A percentile compares a stretch with the other conserved stretches of the same genome.
These are phyloP conservation scores for Leptographium radiaticola DNA, from an alignment of 2,329 filamentous ascomycete genomes.

Conservation along the genomic window DNA sequence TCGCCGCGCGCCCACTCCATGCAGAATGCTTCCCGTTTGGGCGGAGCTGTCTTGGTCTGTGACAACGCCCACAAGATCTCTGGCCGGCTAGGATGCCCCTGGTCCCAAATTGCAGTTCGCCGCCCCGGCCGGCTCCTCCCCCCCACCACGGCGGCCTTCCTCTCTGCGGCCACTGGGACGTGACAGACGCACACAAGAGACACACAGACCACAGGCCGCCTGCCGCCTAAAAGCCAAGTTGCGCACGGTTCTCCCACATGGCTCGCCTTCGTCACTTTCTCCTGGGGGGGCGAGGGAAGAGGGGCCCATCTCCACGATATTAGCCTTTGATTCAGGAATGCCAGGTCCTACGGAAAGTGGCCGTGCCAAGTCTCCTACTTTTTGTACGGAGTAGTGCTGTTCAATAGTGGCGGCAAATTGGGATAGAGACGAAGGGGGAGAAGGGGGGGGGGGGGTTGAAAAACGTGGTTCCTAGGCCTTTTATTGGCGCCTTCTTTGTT, in stretches of 20 bases:
- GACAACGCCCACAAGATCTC: neutral
- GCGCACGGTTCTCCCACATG: neutral
- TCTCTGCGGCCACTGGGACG: too few relatives aligned
- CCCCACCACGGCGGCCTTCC: too few relatives aligned
- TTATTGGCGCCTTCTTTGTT: neutral
- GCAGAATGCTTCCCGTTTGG: neutral
- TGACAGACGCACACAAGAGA: too few relatives aligned
- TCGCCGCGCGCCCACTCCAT: too few relatives aligned
- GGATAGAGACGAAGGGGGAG: neutral
- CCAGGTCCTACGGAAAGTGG: neutral
- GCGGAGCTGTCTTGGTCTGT: neutral
- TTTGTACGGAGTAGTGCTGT: neutral
- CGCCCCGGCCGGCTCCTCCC: neutral
- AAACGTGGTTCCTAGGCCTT: neutral
- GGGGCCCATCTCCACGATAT: slow-evolving; percentile 16
- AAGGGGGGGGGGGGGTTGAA: neutral
- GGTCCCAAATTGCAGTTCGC: neutral
- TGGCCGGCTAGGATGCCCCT: neutral
- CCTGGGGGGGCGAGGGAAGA: too few relatives aligned
- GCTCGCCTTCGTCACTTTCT: neutral
- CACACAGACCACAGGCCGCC: too few relatives aligned
- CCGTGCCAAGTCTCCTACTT: too few relatives aligned
- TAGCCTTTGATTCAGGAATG: slow-evolving; percentile 20
- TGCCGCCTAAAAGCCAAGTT: neutral
- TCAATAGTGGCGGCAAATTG: neutral